phyloP scores from a whole-genome alignment of 1,139 yeast genomes.

The Debaryomyces subglobosus region DNA sequence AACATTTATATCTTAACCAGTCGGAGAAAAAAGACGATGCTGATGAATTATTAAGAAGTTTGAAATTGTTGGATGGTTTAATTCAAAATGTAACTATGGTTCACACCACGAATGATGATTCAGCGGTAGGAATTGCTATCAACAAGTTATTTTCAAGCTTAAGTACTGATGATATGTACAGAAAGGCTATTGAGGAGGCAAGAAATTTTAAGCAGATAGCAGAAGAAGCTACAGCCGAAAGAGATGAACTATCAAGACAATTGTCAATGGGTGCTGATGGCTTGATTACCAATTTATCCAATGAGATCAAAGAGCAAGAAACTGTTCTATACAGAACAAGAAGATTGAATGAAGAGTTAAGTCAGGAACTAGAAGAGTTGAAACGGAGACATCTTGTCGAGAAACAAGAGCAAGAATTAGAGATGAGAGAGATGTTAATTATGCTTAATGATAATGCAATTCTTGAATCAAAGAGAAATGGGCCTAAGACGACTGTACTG shows the following conservation, averaged over 20 bases:
- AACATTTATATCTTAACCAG: conserved; percentile 78
- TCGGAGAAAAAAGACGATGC: conserved; percentile 55
- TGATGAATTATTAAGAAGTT: conserved; percentile 61
- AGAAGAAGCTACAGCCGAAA: conserved; percentile 83
- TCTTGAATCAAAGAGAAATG: conserved; percentile 32
- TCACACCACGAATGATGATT: conserved; percentile 66
- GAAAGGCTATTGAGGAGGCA: conserved; percentile 74
- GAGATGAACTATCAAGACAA: conserved; percentile 76
- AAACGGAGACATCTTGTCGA: conserved; percentile 72
- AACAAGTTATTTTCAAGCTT: conserved; percentile 77
- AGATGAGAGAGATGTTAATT: conserved; percentile 81
- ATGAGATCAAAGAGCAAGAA: conserved; percentile 76
- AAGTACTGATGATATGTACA: conserved; percentile 88
- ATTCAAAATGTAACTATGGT: conserved; percentile 76
- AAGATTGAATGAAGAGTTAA: conserved; percentile 64
- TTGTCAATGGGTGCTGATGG: conserved; percentile 86
- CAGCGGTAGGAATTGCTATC: conserved; percentile 82
- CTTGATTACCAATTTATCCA: conserved; percentile 66
- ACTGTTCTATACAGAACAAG: conserved; percentile 67
- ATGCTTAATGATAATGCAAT: conserved; percentile 53
- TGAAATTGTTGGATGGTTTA: conserved; percentile 80
- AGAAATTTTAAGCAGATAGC: conserved; percentile 66
- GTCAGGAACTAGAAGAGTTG: conserved; percentile 68
- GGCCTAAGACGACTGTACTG: conserved; percentile 43
- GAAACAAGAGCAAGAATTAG: conserved; percentile 85